Percentiles rank a stretch among this genome's conserved stretches.
Conservation (phyloP, 805 yeast genomes). For the Candida loeiensis region DNA sequence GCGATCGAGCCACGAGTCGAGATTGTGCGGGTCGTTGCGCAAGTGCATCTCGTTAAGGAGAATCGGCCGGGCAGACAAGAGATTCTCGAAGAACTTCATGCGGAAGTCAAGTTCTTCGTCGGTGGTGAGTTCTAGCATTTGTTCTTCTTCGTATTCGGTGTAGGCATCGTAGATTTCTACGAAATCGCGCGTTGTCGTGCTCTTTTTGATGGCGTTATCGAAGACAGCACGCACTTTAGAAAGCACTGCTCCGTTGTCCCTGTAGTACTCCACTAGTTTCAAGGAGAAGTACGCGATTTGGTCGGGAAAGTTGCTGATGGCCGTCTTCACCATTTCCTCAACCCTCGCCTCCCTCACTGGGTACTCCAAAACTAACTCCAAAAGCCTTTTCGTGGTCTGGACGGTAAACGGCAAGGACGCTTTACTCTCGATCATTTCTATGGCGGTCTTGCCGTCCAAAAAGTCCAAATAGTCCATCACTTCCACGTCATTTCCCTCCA, state of each 20-base stretch:
- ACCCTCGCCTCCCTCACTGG: conserved; percentile 1
- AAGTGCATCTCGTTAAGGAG: conserved; percentile 65
- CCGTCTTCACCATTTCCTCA: conserved; percentile 1
- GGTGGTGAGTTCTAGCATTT: conserved; percentile 12
- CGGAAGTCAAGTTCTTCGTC: conserved; percentile 38
- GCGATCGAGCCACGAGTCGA: conserved; percentile 68
- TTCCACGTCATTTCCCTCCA: conserved; percentile 13
- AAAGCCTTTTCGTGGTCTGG: conserved; percentile 46
- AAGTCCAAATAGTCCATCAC: conserved; percentile 1
- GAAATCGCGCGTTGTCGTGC: conserved; percentile 58
- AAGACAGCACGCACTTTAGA: conserved; percentile 20
- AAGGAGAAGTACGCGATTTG: conserved; percentile 49
- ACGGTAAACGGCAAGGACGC: conserved; percentile 28
- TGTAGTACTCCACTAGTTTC: conserved; percentile 4
- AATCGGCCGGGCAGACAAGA: conserved; percentile 55
- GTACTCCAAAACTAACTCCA: conserved; percentile 41
- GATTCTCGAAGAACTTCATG: conserved; percentile 47
- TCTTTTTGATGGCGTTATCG: conserved; percentile 45
- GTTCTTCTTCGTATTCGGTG: conserved; percentile 55
- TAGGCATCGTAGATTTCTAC: conserved; percentile 59
- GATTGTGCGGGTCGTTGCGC: conserved; percentile 57
- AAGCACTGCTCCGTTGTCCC: neutral
- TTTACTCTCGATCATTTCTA: conserved; percentile 1
- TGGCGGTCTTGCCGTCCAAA: neutral
- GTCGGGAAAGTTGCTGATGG: conserved; percentile 47